phyloP scores from a whole-genome alignment of 129 eudicot species.

The Arctium lappa region DNA sequence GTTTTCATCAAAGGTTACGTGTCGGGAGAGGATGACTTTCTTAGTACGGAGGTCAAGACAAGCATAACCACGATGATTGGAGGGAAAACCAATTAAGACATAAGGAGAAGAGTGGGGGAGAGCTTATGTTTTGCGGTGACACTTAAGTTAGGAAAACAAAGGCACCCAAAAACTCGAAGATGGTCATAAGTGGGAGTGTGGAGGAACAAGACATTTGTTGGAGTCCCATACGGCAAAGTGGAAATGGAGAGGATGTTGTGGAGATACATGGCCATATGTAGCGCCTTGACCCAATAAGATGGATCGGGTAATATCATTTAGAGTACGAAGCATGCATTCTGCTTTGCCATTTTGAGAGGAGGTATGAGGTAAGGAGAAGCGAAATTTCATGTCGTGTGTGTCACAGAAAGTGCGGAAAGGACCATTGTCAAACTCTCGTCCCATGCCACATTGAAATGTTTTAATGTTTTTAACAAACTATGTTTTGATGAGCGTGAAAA shows the following conservation, averaged over 20 bases:
- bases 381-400: slow-evolving; percentile 6
- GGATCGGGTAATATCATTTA: slow-evolving; percentile 10
- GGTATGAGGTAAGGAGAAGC: slow-evolving; percentile 32
- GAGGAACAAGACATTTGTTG: background rate
- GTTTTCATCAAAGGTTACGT: slow-evolving; percentile 27
- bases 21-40: slow-evolving; percentile 8
- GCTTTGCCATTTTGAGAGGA: slow-evolving; percentile 10
- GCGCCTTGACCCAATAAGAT: background rate
- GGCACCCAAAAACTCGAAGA: slow-evolving; percentile 27
- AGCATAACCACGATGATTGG: background rate
- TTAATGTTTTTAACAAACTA: background rate
- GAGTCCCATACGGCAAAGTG: background rate
- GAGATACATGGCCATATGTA: no score
- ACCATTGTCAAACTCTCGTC: slow-evolving; percentile 21
- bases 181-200: slow-evolving; percentile 4
- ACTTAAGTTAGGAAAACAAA: slow-evolving; percentile 16
- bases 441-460: slow-evolving; percentile 20
- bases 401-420: background rate
- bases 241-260: no score
- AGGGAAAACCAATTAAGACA: slow-evolving; percentile 17
- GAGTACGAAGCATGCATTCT: background rate
- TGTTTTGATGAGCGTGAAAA: background rate
- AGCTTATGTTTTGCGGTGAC: slow-evolving; percentile 12
- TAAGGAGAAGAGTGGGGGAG: slow-evolving; percentile 16
- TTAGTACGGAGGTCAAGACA: slow-evolving; percentile 3